Evolutionary conservation across 352 stramenopile species (phyloP).

Genomic region (Phytophthora foliorum): DNA sequence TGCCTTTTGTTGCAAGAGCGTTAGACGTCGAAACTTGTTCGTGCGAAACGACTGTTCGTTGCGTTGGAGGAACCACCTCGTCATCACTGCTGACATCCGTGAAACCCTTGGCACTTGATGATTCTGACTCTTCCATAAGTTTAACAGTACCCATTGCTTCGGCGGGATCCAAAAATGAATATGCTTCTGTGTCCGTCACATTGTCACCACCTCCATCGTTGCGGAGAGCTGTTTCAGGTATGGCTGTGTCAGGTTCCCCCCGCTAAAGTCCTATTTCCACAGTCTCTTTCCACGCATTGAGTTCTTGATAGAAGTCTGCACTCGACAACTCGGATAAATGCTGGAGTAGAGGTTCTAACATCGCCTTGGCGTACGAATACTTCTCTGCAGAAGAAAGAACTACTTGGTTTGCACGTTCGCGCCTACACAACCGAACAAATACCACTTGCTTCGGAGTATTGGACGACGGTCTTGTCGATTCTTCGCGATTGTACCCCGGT

Average conservation of each 20-base stretch:
- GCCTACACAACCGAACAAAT: background rate
- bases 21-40: no score
- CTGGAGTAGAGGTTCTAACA: slow-evolving; percentile 10
- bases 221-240: no score
- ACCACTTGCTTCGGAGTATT: background rate
- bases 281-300: slow-evolving; percentile 14
- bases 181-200: background rate
- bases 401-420: no score
- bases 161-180: background rate
- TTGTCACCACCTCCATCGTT: no score
- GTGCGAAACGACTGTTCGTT: no score
- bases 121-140: slow-evolving; percentile 7
- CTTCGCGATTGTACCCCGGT: no score
- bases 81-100: background rate
- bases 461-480: no score
- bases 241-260: background rate
- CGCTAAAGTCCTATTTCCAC: slow-evolving; percentile 4
- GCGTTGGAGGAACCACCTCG: slow-evolving; percentile 2
- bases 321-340: slow-evolving; percentile 13
- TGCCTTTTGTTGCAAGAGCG: no score
- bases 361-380: background rate
- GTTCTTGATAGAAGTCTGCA: background rate
- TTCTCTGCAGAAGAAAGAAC: background rate
- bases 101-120: background rate
- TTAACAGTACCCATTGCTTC: slow-evolving; percentile 11